Base-by-base conservation (phyloP, 2,329 filamentous ascomycete species). In the Zymoseptoria passerinii region DNA sequence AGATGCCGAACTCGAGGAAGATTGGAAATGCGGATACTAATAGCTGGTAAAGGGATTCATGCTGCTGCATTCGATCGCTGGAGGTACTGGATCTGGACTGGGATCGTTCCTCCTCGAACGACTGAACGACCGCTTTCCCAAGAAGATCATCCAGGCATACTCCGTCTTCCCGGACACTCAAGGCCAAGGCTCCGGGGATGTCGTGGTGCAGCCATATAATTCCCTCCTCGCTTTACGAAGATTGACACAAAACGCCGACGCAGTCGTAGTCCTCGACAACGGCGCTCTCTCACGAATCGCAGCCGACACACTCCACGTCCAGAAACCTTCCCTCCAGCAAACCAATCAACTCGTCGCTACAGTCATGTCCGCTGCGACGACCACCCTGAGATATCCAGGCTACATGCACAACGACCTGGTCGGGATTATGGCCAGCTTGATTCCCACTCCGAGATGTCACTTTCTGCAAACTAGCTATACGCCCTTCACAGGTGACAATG, bases 321-420 rank as follows among this genome's bases (percentile, higher is more conserved):
- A 96, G 74, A 89, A 95, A 71, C 92, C 94, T 0, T 96, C 91
- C 0, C 96, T 96, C 73, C 88, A 95, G 67, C 95, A 99, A 74
- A 99, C 94, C 1, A 99, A 99, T 72, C 94, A 97, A 74, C 81
- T 99, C 40, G 92, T 88, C 71, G 88, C 83, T 82, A 99, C 95
- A 1, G 95, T 99, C 73, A 99, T 99, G 94, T 96, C 92, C 40
- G 94, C 94, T 48, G 95, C 90, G 71, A 99, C 94, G 3, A 97
- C 92, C 8, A 96, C 95, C 2, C 84, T 99, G 54, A 84, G 94
- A 71, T 99, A 99, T 73, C 94, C 94, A 1, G 94, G 94, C 48
- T 99, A 99, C 77, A 99, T 99, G 94, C 94, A 99, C 80, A 99
- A 99, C 74, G 94, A 99, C 72, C 86, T 99, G 16, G 92, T 96